Percentiles rank a stretch among this genome's conserved stretches.
These are phyloP conservation scores for Pisolithus sp. DNA, from an alignment of 768 basidiomycete species.

Conservation along the genomic window DNA sequence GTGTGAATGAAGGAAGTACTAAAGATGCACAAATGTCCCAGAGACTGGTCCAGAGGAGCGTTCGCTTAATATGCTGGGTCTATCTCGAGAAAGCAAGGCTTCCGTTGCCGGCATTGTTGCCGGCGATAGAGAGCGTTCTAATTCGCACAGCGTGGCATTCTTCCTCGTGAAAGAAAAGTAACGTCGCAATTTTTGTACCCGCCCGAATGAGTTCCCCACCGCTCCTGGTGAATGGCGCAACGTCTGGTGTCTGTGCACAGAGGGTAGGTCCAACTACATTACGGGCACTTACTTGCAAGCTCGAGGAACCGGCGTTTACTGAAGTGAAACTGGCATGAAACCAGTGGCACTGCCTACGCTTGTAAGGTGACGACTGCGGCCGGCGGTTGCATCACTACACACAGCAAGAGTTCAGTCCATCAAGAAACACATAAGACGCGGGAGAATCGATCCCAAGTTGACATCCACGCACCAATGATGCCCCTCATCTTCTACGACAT, in stretches of 20 bases:
- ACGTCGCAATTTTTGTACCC: conserved; percentile 19
- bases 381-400: no score
- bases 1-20: no score
- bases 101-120: conserved; percentile 58
- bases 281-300: no score
- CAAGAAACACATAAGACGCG: neutral
- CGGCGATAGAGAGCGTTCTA: conserved; percentile 41
- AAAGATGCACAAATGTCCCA: conserved; percentile 37
- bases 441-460: no score
- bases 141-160: conserved; percentile 65
- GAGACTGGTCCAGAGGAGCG: conserved; percentile 37
- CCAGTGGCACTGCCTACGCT: no score
- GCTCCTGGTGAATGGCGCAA: no score
- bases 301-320: no score
- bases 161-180: conserved; percentile 27
- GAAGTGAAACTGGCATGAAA: no score
- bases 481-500: conserved; percentile 33
- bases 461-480: conserved; percentile 9
- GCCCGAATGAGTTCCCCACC: conserved; percentile 38
- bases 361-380: neutral
- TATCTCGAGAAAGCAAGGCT: conserved; percentile 53
- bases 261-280: no score
- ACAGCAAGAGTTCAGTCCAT: no score
- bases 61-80: conserved; percentile 61
- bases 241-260: no score